Percentiles rank a stretch among this genome's conserved stretches.
Conservation (phyloP, 768 basidiomycete genomes). For the Trichaptum fuscoviolaceum region DNA sequence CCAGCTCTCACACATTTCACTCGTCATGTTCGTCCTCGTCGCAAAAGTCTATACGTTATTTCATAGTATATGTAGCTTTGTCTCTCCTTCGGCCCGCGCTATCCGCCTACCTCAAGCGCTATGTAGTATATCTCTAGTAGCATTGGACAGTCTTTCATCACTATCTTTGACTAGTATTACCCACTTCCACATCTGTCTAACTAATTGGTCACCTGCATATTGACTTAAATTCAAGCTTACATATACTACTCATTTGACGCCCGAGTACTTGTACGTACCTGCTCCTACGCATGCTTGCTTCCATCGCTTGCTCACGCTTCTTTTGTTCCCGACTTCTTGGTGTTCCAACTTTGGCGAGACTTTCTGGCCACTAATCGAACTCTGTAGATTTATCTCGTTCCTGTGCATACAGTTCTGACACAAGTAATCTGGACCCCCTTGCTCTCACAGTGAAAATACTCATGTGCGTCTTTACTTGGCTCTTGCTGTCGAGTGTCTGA, state of each 20-base stretch:
- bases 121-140: not conserved
- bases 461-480: not conserved
- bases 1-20: not conserved
- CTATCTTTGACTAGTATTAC: not conserved
- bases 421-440: not conserved
- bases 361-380: not conserved
- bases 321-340: not conserved
- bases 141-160: not conserved
- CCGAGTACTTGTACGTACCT: not conserved
- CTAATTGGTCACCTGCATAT: not conserved
- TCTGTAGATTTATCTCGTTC: not conserved
- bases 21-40: not conserved
- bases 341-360: not conserved
- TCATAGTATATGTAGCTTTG: constrained; percentile 1
- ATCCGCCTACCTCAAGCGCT: not conserved
- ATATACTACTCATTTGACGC: not conserved
- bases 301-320: not conserved
- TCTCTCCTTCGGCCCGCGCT: not conserved
- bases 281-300: not conserved
- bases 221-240: not conserved
- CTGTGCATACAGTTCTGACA: not conserved
- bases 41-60: not conserved
- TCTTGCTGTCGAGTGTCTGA: not conserved
- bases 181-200: not conserved
- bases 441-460: not conserved